These are phyloP conservation scores for Amanita thiersii DNA, from an alignment of 768 basidiomycete species.

Conservation along the genomic window DNA sequence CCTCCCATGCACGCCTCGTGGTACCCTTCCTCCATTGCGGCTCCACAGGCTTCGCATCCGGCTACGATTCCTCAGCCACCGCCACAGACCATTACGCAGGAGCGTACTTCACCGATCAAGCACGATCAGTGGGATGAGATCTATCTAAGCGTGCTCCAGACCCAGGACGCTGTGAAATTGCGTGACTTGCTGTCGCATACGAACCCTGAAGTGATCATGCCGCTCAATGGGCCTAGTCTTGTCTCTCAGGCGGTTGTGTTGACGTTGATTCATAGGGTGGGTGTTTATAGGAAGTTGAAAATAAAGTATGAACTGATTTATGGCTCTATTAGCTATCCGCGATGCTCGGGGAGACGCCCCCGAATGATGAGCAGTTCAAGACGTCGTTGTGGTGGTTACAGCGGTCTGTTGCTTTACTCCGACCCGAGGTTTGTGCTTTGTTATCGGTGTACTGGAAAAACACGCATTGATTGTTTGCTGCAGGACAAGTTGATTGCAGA, in stretches of 20 bases:
- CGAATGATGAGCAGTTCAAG: slow-evolving; percentile 76
- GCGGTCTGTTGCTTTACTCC: slow-evolving; percentile 60
- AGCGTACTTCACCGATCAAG: slow-evolving; percentile 46
- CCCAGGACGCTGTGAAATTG: slow-evolving; percentile 67
- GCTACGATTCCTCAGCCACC: slow-evolving; percentile 57
- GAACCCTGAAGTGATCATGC: slow-evolving; percentile 77
- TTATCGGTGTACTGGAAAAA: slow-evolving; percentile 1
- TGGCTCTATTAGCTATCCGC: slow-evolving; percentile 51
- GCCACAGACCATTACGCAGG: slow-evolving; percentile 24
- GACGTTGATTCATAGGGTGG: slow-evolving; percentile 75
- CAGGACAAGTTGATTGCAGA: slow-evolving; percentile 78
- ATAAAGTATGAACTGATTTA: slow-evolving; percentile 5
- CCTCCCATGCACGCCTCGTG: slow-evolving; percentile 42
- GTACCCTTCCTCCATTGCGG: slow-evolving; percentile 61
- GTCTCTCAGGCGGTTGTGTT: slow-evolving; percentile 81
- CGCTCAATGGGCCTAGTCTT: slow-evolving; percentile 57
- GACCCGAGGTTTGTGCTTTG: slow-evolving; percentile 50
- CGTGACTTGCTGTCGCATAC: slow-evolving; percentile 66
- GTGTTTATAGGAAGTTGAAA: slow-evolving; percentile 18
- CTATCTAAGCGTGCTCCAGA: slow-evolving; percentile 68
- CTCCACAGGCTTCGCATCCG: slow-evolving; percentile 78
- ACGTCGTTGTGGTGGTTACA: slow-evolving; percentile 84
- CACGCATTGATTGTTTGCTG: slow-evolving; percentile 7
- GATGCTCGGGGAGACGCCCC: slow-evolving; percentile 67
- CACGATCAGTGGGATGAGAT: slow-evolving; percentile 80